Evolutionary conservation across 441 rosid species (phyloP).

Genomic region (Populus hybrid): DNA sequence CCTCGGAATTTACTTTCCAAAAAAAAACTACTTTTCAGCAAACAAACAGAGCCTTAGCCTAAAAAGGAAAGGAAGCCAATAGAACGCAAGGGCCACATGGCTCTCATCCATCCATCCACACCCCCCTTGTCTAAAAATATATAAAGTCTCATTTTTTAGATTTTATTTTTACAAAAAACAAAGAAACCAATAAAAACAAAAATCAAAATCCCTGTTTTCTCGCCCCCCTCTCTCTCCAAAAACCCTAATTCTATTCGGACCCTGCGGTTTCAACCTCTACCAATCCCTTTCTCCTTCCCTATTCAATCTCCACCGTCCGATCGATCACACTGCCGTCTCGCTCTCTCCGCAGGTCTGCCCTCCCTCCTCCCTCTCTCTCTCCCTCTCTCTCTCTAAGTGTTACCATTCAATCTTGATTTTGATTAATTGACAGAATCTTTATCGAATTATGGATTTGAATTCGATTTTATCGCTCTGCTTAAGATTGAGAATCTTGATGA

Average conservation of each 20-base stretch:
- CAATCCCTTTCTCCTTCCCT: not conserved
- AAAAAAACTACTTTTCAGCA: no score
- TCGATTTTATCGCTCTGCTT: not conserved
- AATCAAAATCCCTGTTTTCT: constrained; percentile 34
- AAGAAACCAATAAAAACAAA: not conserved
- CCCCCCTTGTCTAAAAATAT: not conserved
- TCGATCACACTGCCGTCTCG: constrained; percentile 14
- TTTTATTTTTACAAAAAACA: not conserved
- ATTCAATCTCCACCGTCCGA: constrained; percentile 17
- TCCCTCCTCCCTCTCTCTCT: not conserved
- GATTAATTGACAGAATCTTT: not conserved
- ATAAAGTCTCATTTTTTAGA: not conserved
- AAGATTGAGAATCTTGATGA: not conserved
- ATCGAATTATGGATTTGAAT: not conserved
- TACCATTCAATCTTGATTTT: not conserved
- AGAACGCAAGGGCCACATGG: not conserved
- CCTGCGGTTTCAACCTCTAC: not conserved
- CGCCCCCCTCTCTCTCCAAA: constrained; percentile 9
- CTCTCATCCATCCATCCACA: not conserved
- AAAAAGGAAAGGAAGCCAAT: not conserved
- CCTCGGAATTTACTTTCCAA: no score
- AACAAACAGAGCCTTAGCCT: no score
- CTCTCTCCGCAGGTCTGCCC: constrained; percentile 15
- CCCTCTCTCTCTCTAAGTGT: not conserved
- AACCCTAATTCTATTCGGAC: not conserved